Percentiles rank a stretch among this genome's conserved stretches.
phyloP scores from a whole-genome alignment of 441 rosid species.

The Syzygium malaccense region DNA sequence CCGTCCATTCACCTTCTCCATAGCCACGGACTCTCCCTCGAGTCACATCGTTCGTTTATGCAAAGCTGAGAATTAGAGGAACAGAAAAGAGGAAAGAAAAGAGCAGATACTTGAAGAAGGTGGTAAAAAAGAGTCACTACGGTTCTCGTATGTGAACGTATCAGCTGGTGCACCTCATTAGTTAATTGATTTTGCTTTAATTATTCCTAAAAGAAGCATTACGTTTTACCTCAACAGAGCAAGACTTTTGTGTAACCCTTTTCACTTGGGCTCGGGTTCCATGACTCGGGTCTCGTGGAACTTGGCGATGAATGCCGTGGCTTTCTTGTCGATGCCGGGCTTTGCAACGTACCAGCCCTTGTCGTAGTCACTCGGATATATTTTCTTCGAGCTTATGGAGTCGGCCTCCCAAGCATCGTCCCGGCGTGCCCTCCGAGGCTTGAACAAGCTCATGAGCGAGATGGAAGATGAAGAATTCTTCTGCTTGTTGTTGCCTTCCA shows the following conservation, averaged over 20 bases:
- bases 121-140: too few relatives aligned
- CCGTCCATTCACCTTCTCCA: background rate
- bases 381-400: background rate
- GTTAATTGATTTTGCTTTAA: too few relatives aligned
- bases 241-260: too few relatives aligned
- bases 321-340: background rate
- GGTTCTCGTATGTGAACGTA: too few relatives aligned
- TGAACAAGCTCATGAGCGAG: conserved; percentile 32
- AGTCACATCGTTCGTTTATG: too few relatives aligned
- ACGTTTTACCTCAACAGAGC: too few relatives aligned
- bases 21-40: too few relatives aligned
- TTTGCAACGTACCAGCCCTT: background rate
- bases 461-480: conserved; percentile 23
- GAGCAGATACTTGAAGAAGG: too few relatives aligned
- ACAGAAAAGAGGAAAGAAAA: too few relatives aligned
- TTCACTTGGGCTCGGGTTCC: background rate
- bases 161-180: too few relatives aligned
- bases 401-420: background rate
- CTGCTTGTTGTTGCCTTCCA: conserved; percentile 37
- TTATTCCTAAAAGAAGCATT: too few relatives aligned
- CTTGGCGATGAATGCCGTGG: background rate
- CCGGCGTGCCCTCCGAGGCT: conserved; percentile 17
- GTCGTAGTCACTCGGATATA: background rate
- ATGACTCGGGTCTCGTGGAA: background rate
- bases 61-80: too few relatives aligned